These are phyloP conservation scores for Royoungia palumana DNA, from an alignment of 768 basidiomycete genomes.

Conservation along the genomic window DNA sequence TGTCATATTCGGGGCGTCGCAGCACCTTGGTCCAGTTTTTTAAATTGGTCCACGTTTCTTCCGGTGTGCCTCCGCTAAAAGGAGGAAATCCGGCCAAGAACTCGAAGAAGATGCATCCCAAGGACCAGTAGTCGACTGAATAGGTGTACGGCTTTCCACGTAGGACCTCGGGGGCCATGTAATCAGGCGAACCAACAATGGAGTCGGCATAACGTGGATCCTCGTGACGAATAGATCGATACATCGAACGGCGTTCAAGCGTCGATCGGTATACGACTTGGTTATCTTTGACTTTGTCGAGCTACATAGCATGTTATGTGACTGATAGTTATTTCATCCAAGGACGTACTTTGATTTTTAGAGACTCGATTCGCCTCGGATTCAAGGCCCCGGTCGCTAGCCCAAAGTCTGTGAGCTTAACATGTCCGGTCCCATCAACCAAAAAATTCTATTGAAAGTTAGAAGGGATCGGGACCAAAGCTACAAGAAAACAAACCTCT, in stretches of 20 bases:
- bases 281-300: slow-evolving; percentile 95
- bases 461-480: not conserved
- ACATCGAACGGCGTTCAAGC: slow-evolving; percentile 90
- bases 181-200: slow-evolving; percentile 96
- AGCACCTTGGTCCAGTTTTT: slow-evolving; percentile 97
- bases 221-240: slow-evolving; percentile 85
- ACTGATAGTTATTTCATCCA: not conserved
- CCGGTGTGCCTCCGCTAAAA: slow-evolving; percentile 91
- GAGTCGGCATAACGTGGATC: slow-evolving; percentile 96
- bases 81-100: slow-evolving; percentile 97
- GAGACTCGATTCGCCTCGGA: slow-evolving; percentile 89
- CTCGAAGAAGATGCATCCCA: slow-evolving; percentile 98
- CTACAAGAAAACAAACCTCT: slow-evolving; percentile 56
- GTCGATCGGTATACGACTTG: slow-evolving; percentile 88
- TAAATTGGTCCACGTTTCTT: slow-evolving; percentile 98
- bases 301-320: slow-evolving; percentile 42
- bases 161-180: slow-evolving; percentile 95
- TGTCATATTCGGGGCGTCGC: slow-evolving; percentile 91
- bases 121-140: slow-evolving; percentile 97
- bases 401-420: slow-evolving; percentile 97
- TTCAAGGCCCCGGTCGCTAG: slow-evolving; percentile 95
- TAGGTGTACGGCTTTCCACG: slow-evolving; percentile 93
- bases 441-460: slow-evolving; percentile 76
- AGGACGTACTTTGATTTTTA: slow-evolving; percentile 77
- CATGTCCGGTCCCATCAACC: slow-evolving; percentile 92